Percentiles rank a stretch among this genome's conserved stretches.
These are phyloP conservation scores for Xylaria grammica DNA, from an alignment of 495 filamentous ascomycete species.

Conservation along the genomic window DNA sequence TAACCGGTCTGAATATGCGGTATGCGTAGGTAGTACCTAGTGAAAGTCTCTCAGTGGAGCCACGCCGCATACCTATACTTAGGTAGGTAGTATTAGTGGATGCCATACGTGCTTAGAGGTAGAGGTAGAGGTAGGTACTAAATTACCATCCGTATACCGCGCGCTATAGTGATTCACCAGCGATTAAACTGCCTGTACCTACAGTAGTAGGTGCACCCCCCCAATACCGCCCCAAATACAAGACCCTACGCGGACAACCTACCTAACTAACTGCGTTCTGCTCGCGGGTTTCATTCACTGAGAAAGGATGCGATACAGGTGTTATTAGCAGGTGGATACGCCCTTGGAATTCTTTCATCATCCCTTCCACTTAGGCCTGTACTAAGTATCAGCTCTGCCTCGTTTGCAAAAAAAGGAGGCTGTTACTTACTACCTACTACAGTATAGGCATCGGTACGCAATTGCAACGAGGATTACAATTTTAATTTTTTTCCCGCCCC, in stretches of 20 bases:
- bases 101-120: too few species aligned
- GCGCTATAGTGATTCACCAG: too few species aligned
- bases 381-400: conserved; percentile 25
- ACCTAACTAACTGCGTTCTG: neutral
- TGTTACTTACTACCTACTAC: too few species aligned
- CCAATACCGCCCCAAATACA: too few species aligned
- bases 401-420: conserved; percentile 20
- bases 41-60: conserved; percentile 5
- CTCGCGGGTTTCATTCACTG: conserved; percentile 7
- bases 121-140: conserved; percentile 3
- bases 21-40: too few species aligned
- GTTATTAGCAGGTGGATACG: conserved; percentile 26
- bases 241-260: neutral
- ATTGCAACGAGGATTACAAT: conserved; percentile 12
- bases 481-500: conserved; percentile 11
- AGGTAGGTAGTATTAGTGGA: too few species aligned
- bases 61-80: conserved; percentile 18
- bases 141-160: neutral
- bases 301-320: conserved; percentile 12
- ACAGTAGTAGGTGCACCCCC: too few species aligned
- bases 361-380: conserved; percentile 21
- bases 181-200: neutral
- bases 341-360: conserved; percentile 28
- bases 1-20: too few species aligned
- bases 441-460: conserved; percentile 18